Percentiles rank a stretch among this genome's conserved stretches.
phyloP scores from a whole-genome alignment of 225 moss, liverwort and hornwort genomes.

The Takakia lepidozioides region DNA sequence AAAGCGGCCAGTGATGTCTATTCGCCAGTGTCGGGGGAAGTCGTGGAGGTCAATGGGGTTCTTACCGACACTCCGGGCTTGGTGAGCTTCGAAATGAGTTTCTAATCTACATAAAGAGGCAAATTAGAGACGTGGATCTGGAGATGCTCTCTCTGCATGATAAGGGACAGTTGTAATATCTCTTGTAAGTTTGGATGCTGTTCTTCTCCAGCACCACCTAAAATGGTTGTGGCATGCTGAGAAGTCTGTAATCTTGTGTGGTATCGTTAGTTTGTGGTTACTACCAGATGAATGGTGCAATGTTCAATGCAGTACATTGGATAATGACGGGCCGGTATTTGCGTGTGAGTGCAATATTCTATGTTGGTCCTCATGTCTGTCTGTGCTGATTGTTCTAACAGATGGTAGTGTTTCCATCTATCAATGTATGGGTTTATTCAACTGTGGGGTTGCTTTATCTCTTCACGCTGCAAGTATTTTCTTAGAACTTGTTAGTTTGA shows the following conservation, averaged over 20 bases:
- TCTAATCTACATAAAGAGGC: too few species aligned
- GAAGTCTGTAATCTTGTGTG: too few species aligned
- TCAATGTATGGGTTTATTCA: not conserved
- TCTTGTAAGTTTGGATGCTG: not conserved
- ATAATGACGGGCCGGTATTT: too few species aligned
- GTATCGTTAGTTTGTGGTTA: too few species aligned
- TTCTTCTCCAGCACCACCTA: not conserved
- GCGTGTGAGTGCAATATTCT: too few species aligned
- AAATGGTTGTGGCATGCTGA: too few species aligned
- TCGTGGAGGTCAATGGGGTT: constrained; percentile 57
- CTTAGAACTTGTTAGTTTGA: too few species aligned
- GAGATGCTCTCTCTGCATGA: not conserved
- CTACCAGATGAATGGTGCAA: too few species aligned
- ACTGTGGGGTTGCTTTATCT: not conserved
- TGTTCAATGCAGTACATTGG: too few species aligned
- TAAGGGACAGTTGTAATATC: not conserved
- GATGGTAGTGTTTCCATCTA: not conserved
- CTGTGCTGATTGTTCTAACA: not conserved
- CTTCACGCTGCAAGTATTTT: not conserved
- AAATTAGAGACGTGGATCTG: not conserved
- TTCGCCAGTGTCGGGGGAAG: constrained; percentile 55
- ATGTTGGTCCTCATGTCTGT: not conserved
- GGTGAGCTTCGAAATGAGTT: constrained; percentile 15
- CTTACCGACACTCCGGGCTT: constrained; percentile 38
- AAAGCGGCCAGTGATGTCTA: constrained; percentile 85